Evolutionary conservation across 2,329 filamentous ascomycete species (phyloP), one percentile per base, ranked within the genome.

Genomic region (Septoria petroselini): DNA sequence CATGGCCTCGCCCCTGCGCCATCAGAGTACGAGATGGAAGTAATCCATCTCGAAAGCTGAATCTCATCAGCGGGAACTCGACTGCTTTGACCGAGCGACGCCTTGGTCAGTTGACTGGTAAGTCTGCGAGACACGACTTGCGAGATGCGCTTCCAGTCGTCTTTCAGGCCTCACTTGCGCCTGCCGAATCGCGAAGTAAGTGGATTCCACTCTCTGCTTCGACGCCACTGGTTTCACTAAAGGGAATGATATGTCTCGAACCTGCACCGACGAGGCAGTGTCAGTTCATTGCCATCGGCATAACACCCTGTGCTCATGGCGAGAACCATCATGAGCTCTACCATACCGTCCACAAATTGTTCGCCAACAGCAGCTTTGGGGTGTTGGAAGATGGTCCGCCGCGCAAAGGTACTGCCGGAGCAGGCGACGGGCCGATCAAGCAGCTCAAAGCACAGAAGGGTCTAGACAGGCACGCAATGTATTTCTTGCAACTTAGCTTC

Each of bases 381-480:
- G 68, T 73, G 11, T 52, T 75, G 3, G 82, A 84, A 15, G 75
- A 78, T 1, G 21, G 14, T 9, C n/a, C 6, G 9, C 41, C 65
- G 4, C 54, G 58, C 2, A 62, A 67, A 18, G 50, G 66, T 66
- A 68, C 31, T 69, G 23, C 59, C 60, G 3, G 71, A 74, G 12
- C 68, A 65, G 39, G 58, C 69, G 30, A 61, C 59, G 47, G 66
- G 58, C 49, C 63, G 62, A 37, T 78, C 73, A 81, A 75, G 58
- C 49, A 63, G 62, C 37, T 78, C 73, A 81, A 75, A 6, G 59
- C 70, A 9, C 76, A 74, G 35, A 91, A 88, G 64, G 77, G 82
- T 0, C 73, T 91, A 7, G 89, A 96, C 62, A 79, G 82, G 42
- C 93, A 88, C 83, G 90, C 91, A 0, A 91, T 91, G 83, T 97